Evolutionary conservation across 2,329 filamentous ascomycete species (phyloP).

Genomic region (Pezicula rhizophila): DNA sequence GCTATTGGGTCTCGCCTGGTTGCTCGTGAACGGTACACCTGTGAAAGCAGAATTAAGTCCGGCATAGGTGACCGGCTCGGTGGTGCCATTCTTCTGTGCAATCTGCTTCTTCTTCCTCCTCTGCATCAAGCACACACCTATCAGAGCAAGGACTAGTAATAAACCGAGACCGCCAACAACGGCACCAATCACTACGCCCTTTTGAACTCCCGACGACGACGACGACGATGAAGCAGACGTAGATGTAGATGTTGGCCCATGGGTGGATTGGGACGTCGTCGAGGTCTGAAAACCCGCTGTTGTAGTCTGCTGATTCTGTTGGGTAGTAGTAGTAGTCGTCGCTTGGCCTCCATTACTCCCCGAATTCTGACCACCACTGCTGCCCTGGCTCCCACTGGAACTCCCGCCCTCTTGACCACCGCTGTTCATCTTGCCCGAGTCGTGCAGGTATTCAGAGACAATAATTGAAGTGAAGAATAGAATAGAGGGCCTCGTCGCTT

Average conservation of each 20-base stretch:
- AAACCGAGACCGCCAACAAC: conserved; percentile 14
- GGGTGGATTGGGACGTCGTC: conserved; percentile 2
- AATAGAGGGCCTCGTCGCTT: no score
- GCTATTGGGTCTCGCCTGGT: neutral
- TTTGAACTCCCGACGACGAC: conserved; percentile 2
- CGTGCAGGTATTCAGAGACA: no score
- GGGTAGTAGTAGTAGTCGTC: conserved; percentile 6
- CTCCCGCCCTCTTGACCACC: neutral
- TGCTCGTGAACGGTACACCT: conserved; percentile 13
- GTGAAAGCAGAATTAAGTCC: conserved; percentile 14
- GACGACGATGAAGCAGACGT: conserved; percentile 5
- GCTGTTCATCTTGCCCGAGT: neutral
- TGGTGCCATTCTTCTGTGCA: conserved; percentile 1
- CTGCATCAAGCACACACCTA: conserved; percentile 11
- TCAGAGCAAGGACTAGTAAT: conserved; percentile 11
- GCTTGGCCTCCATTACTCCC: neutral
- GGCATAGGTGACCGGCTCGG: conserved; percentile 13
- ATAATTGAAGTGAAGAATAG: no score
- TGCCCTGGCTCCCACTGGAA: neutral
- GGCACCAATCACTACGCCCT: conserved; percentile 13
- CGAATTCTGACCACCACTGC: neutral
- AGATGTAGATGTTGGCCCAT: conserved; percentile 5
- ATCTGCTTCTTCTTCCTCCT: conserved; percentile 9
- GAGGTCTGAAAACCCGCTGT: conserved; percentile 3
- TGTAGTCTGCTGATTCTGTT: neutral